Evolutionary conservation across 164 flowering plant genomes (phyloP).

Genomic region (Platanus orientalis): DNA sequence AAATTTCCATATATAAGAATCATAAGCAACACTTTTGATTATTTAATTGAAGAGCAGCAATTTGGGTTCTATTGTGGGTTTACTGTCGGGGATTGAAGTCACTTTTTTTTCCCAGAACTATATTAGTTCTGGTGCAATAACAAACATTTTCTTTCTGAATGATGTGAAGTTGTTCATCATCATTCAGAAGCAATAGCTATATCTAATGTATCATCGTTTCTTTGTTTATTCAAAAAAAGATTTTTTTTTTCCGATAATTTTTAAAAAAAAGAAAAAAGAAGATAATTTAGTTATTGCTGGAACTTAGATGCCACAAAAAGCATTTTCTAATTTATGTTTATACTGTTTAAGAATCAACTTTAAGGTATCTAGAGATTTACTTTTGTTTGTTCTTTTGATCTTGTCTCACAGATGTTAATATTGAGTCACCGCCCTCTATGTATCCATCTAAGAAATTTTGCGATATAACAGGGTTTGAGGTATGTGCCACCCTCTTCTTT

Average conservation of each 20-base stretch:
- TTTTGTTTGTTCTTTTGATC: not conserved
- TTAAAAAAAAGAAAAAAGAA: no score
- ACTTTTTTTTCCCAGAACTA: not conserved
- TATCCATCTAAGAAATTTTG: constrained; percentile 75
- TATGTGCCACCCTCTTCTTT: constrained; percentile 21
- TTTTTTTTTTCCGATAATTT: not conserved
- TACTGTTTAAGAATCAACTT: not conserved
- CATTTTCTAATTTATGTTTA: not conserved
- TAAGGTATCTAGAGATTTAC: not conserved
- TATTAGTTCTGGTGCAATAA: not conserved
- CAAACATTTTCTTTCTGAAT: not conserved
- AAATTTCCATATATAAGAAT: no score
- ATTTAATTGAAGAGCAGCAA: no score
- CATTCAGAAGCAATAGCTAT: not conserved
- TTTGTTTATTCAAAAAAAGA: not conserved
- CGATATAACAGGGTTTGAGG: constrained; percentile 89
- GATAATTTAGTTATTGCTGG: not conserved
- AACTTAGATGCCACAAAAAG: not conserved
- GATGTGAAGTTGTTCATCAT: not conserved
- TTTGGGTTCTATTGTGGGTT: no score
- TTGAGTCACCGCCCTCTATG: constrained; percentile 83
- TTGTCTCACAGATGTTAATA: constrained; percentile 62
- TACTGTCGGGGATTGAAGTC: no score
- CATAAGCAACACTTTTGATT: no score
- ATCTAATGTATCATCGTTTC: not conserved